Conservation (phyloP, 345 rosid species). For the Sapria himalayana region DNA sequence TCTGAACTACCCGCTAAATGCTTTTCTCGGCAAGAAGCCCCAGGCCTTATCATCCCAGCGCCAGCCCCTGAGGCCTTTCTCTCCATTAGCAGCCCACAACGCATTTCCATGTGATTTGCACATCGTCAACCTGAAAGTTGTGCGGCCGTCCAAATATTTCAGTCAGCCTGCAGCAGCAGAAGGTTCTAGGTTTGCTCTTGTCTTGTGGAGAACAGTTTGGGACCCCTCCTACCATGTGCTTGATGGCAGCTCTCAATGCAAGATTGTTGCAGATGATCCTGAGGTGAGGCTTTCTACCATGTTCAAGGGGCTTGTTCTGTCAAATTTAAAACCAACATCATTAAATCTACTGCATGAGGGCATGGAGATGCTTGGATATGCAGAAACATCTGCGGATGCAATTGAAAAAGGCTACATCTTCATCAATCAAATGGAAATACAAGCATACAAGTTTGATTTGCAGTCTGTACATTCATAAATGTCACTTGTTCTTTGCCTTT, state of each 20-base stretch:
- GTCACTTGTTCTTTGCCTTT: not conserved
- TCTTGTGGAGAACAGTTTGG: slow-evolving; percentile 55
- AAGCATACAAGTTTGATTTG: slow-evolving; percentile 76
- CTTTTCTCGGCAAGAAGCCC: slow-evolving; percentile 57
- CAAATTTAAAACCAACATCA: slow-evolving; percentile 51
- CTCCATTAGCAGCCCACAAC: slow-evolving; percentile 48
- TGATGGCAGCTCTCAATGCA: slow-evolving; percentile 39
- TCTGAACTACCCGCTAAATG: slow-evolving; percentile 64
- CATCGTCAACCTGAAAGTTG: slow-evolving; percentile 68
- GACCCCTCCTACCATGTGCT: slow-evolving; percentile 56
- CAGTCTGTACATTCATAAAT: slow-evolving; percentile 24
- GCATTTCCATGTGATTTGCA: slow-evolving; percentile 96
- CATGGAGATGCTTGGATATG: slow-evolving; percentile 48
- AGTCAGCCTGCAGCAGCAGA: slow-evolving; percentile 27
- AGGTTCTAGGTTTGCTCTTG: slow-evolving; percentile 42
- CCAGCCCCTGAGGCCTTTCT: slow-evolving; percentile 29
- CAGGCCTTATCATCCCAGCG: slow-evolving; percentile 41
- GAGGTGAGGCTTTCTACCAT: slow-evolving; percentile 42
- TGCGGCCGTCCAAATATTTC: slow-evolving; percentile 50
- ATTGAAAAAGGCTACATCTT: slow-evolving; percentile 37
- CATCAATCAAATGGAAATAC: slow-evolving; percentile 87
- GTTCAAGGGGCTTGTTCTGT: slow-evolving; percentile 52
- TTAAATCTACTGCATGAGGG: slow-evolving; percentile 81
- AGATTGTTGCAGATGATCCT: slow-evolving; percentile 38
- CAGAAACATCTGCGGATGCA: slow-evolving; percentile 30